These are phyloP conservation scores for Phytophthora fragariae DNA, from an alignment of 352 stramenopile species.

Conservation along the genomic window DNA sequence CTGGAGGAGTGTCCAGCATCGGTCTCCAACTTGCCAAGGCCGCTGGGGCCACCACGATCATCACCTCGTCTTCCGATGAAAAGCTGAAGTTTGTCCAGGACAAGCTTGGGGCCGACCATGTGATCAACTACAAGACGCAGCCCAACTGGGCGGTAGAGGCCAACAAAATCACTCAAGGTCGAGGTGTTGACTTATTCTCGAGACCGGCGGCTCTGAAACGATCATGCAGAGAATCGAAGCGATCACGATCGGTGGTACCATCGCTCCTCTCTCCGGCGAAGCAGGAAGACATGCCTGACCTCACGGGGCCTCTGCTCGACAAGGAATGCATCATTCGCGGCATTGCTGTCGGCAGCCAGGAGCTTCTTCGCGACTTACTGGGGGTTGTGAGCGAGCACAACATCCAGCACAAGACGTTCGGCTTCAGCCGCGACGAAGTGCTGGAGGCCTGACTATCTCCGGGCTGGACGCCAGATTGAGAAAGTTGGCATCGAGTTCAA, in stretches of 20 bases:
- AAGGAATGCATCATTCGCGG: constrained; percentile 10
- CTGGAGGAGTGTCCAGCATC: constrained; percentile 13
- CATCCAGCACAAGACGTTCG: constrained; percentile 17
- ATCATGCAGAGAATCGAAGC: constrained; percentile 11
- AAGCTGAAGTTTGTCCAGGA: constrained; percentile 18
- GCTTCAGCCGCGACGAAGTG: constrained; percentile 8
- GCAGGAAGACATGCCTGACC: constrained; percentile 13
- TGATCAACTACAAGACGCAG: constrained; percentile 16
- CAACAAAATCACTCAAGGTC: constrained; percentile 4
- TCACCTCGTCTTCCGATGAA: constrained; percentile 12
- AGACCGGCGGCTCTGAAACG: constrained; percentile 7
- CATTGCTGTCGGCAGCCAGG: constrained; percentile 7
- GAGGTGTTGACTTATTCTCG: constrained; percentile 11
- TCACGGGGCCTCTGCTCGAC: background rate
- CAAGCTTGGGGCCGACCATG: constrained; percentile 11
- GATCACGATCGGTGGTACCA: background rate
- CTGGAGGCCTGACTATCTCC: constrained; percentile 8
- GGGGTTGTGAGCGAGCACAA: constrained; percentile 1
- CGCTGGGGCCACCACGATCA: constrained; percentile 16
- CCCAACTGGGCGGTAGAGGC: constrained; percentile 4
- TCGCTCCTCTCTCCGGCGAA: constrained; percentile 4
- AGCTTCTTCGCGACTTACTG: constrained; percentile 6
- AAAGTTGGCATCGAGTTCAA: constrained; percentile 18
- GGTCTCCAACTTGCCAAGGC: constrained; percentile 22
- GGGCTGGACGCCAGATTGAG: constrained; percentile 4